Base-by-base conservation (phyloP, 768 basidiomycete species). In the Astraeus odoratus region DNA sequence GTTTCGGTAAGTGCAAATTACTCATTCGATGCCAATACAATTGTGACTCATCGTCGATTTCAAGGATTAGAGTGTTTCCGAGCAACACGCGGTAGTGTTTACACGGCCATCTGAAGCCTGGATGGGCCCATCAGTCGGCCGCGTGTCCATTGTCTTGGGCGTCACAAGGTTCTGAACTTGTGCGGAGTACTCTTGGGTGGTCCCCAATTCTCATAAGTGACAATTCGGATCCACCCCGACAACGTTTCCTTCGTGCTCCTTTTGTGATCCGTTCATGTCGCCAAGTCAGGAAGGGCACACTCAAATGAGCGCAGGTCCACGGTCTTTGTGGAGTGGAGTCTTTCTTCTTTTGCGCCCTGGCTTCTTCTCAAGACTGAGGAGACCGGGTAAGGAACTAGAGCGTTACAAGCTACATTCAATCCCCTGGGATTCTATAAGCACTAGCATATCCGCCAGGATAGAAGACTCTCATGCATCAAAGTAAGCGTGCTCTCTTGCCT, bases 391-490 rank as follows among this genome's bases (percentile, higher is more conserved):
- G n/a, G n/a, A n/a, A n/a, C n/a, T n/a, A n/a, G n/a, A n/a, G n/a
- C n/a, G n/a, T n/a, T n/a, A n/a, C n/a, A n/a, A n/a, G n/a, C n/a
- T n/a, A n/a, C n/a, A n/a, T n/a, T n/a, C n/a, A n/a, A 35, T 16
- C 19, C 5, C 16, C n/a, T 19, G 4, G 34, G 34, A 8, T 35
- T 9, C 16, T 35, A 3, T 35, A 19, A 16, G 34, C 16, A 18
- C 16, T 19, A 16, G 16, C n/a, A 8, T 19, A 10, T 16, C 34
- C 12, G n/a, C 13, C n/a, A 34, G 4, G 15, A 35, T n/a, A 19
- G 34, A 35, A 35, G 20, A 24, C 7, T 23, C 19, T 38, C 27
- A 49, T 51, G 48, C 22, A 44, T 24, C 27, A 24, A 5, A 26
- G 50, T 49, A 25, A 43, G 47, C 30, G n/a, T 33, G 20, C 8